These are phyloP conservation scores for Themeda triandra DNA, from an alignment of 176 grass and related monocot species.

Conservation along the genomic window DNA sequence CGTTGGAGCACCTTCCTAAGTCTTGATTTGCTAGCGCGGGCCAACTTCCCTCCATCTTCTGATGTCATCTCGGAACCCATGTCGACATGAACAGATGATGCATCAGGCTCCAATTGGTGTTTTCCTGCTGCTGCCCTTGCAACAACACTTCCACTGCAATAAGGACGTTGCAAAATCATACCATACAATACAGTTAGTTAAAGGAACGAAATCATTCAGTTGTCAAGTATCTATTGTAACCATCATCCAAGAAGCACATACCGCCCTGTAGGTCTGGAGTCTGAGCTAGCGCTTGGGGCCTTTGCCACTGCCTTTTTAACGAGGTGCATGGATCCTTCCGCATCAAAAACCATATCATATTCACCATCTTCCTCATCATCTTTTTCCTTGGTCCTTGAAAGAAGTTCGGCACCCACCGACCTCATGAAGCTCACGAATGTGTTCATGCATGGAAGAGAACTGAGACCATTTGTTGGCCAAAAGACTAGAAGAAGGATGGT, in stretches of 20 bases:
- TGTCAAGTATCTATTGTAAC: not conserved
- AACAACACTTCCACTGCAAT: conserved; percentile 67
- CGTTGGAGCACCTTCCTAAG: conserved; percentile 57
- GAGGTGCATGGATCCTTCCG: conserved; percentile 87
- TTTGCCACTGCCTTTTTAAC: conserved; percentile 56
- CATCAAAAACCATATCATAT: conserved; percentile 96
- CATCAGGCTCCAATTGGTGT: conserved; percentile 46
- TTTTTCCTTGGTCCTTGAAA: conserved; percentile 80
- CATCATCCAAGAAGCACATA: conserved; percentile 26
- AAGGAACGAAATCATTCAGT: not conserved
- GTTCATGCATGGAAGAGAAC: conserved; percentile 42
- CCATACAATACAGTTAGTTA: not conserved
- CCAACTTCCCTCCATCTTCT: conserved; percentile 55
- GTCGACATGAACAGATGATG: conserved; percentile 66
- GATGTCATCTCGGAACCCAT: conserved; percentile 46
- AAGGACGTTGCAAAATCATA: not conserved
- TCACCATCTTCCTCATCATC: conserved; percentile 77
- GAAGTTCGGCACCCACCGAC: conserved; percentile 53
- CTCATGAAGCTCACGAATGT: conserved; percentile 48
- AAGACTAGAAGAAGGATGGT: conserved; percentile 65
- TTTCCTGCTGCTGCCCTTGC: conserved; percentile 71
- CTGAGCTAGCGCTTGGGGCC: conserved; percentile 26
- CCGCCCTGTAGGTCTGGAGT: conserved; percentile 47
- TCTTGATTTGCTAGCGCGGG: conserved; percentile 48
- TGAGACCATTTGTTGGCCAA: conserved; percentile 91